A percentile compares a stretch with the other conserved stretches of the same genome.
These are phyloP conservation scores for Silene latifolia DNA, from an alignment of 148 eudicot genomes.

Conservation along the genomic window DNA sequence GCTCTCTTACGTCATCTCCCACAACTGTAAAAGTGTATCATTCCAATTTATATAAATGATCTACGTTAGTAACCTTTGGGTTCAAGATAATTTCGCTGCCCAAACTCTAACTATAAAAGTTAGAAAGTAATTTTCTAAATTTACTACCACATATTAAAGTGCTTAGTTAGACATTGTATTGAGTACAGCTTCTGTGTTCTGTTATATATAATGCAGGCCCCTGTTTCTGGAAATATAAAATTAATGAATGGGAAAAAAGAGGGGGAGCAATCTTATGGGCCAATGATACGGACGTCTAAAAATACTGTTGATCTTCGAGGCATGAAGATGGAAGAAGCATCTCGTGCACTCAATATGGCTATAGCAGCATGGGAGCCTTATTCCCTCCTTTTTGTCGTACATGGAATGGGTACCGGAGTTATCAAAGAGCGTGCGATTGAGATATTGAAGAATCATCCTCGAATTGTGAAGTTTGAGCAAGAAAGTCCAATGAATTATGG, in stretches of 20 bases:
- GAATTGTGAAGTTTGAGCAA: conserved; percentile 77
- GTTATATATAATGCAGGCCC: conserved; percentile 36
- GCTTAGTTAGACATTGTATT: not conserved
- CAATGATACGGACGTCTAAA: conserved; percentile 67
- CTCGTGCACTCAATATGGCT: conserved; percentile 57
- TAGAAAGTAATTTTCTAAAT: not conserved
- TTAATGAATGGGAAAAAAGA: conserved; percentile 28
- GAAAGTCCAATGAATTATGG: conserved; percentile 88
- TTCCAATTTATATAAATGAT: too few species aligned
- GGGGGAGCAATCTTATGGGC: conserved; percentile 48
- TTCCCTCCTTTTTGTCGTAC: conserved; percentile 70
- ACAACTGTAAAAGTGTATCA: too few species aligned
- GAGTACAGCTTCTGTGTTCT: conserved; percentile 1
- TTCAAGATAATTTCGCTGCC: too few species aligned
- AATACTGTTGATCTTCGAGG: conserved; percentile 87
- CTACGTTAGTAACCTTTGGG: too few species aligned
- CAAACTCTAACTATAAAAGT: not conserved
- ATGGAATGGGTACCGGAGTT: conserved; percentile 91
- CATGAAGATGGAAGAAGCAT: conserved; percentile 82
- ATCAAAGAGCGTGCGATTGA: conserved; percentile 59
- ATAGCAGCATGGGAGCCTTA: conserved; percentile 53
- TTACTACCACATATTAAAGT: not conserved
- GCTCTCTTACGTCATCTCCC: too few species aligned
- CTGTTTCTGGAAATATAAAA: conserved; percentile 33
- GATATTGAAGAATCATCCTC: conserved; percentile 64